Evolutionary conservation across 768 basidiomycete genomes (phyloP).

Genomic region (Boletellus emodensis): DNA sequence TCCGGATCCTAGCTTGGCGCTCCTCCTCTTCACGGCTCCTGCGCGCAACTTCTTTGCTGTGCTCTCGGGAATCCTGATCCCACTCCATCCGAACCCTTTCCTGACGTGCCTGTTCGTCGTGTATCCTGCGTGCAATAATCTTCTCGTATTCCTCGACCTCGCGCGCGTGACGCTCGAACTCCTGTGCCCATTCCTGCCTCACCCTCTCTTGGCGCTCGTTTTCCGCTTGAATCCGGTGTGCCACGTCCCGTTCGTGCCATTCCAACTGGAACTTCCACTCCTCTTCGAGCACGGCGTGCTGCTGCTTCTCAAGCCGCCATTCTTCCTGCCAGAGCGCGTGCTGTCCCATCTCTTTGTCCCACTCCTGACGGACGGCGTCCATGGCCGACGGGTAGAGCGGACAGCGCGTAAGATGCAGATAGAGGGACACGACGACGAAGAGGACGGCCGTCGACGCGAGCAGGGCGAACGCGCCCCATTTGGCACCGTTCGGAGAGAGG

Average conservation of each 20-base stretch:
- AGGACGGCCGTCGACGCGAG: background rate
- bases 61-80: background rate
- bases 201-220: slow-evolving; percentile 4
- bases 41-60: background rate
- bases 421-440: background rate
- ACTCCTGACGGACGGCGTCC: background rate
- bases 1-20: slow-evolving; percentile 1
- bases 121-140: background rate
- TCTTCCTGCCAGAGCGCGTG: background rate
- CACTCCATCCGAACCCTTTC: slow-evolving; percentile 3
- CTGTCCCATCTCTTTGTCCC: background rate
- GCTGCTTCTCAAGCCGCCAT: slow-evolving; percentile 8
- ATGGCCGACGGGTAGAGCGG: background rate
- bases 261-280: slow-evolving; percentile 12
- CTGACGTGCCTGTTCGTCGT: slow-evolving; percentile 5
- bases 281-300: background rate
- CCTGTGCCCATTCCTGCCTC: slow-evolving; percentile 3
- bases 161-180: slow-evolving; percentile 1
- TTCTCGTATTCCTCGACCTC: slow-evolving; percentile 5
- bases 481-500: background rate
- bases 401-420: background rate
- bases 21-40: slow-evolving; percentile 5
- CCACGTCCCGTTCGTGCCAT: slow-evolving; percentile 7
- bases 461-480: background rate
- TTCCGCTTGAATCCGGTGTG: slow-evolving; percentile 4